Conservation (phyloP, 139 green algal species). For the Tetradesmus obliquus region DNA sequence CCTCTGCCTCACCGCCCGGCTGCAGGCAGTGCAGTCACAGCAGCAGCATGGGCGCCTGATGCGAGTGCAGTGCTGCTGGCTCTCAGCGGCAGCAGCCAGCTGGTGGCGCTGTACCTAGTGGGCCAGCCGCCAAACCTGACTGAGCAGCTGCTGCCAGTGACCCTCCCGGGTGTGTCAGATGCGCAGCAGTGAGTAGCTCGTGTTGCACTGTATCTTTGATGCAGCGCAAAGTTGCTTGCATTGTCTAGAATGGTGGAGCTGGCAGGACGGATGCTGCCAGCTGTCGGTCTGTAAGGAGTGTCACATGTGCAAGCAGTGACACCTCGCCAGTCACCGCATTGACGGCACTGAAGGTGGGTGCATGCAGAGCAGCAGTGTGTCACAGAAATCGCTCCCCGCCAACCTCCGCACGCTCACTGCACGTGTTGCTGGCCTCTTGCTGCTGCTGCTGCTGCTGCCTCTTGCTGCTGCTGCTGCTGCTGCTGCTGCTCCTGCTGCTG, state of each 20-base stretch:
- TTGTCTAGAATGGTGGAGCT: not conserved
- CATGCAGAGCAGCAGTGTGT: too few species aligned
- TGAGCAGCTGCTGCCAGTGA: slow-evolving; percentile 49
- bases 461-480: not conserved
- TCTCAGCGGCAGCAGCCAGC: slow-evolving; percentile 3
- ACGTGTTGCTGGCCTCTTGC: too few species aligned
- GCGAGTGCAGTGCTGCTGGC: slow-evolving; percentile 49
- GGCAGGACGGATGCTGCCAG: not conserved
- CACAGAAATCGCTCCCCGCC: too few species aligned
- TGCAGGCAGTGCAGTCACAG: not conserved
- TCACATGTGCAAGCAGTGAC: not conserved
- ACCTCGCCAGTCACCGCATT: too few species aligned
- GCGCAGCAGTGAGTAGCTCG: not conserved
- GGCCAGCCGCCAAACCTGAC: slow-evolving; percentile 35
- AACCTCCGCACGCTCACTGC: too few species aligned
- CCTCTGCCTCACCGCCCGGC: not conserved
- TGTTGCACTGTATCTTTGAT: too few species aligned
- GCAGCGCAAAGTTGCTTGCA: not conserved
- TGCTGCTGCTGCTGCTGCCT: not conserved
- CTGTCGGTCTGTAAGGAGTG: not conserved
- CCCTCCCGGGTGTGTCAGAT: slow-evolving; percentile 24
- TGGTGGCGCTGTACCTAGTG: slow-evolving; percentile 54
- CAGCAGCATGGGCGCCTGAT: slow-evolving; percentile 22
- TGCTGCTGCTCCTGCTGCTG: not conserved
- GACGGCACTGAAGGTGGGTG: too few species aligned